Conservation (phyloP, 768 basidiomycete species). For the Sarcodon sp. region DNA sequence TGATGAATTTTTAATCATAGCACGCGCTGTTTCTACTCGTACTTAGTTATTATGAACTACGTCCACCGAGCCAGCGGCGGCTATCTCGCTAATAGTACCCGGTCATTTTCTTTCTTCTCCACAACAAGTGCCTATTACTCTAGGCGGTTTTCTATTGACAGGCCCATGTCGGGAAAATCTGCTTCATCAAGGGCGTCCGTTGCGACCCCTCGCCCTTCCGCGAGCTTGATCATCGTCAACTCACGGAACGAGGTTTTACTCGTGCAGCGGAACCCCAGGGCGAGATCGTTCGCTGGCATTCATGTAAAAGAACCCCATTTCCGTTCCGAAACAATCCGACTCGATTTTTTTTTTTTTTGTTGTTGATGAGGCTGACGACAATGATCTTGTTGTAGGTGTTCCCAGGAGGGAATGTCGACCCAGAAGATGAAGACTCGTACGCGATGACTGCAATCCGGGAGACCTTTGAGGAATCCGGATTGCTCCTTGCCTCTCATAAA, state of each 20-base stretch:
- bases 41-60: too few species aligned
- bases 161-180: too few species aligned
- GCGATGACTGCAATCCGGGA: constrained; percentile 59
- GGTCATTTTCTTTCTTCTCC: too few species aligned
- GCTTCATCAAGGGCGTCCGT: too few species aligned
- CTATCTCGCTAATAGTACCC: too few species aligned
- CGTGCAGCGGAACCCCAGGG: constrained; percentile 56
- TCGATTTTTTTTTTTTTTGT: not conserved
- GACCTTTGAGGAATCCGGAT: constrained; percentile 66
- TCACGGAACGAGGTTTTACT: constrained; percentile 53
- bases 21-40: too few species aligned
- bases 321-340: not conserved
- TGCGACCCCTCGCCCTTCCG: constrained; percentile 40
- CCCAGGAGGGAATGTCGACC: constrained; percentile 61
- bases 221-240: constrained; percentile 57
- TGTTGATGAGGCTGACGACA: too few species aligned
- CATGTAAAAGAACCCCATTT: constrained; percentile 30
- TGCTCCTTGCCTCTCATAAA: constrained; percentile 32
- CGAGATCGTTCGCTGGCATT: constrained; percentile 51
- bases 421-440: constrained; percentile 42
- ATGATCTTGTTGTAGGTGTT: constrained; percentile 40
- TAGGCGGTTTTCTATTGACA: too few species aligned
- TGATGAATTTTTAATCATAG: too few species aligned
- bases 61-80: too few species aligned
- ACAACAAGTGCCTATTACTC: too few species aligned